Conservation (phyloP, 768 basidiomycete genomes). For the Leccinellum albellum region DNA sequence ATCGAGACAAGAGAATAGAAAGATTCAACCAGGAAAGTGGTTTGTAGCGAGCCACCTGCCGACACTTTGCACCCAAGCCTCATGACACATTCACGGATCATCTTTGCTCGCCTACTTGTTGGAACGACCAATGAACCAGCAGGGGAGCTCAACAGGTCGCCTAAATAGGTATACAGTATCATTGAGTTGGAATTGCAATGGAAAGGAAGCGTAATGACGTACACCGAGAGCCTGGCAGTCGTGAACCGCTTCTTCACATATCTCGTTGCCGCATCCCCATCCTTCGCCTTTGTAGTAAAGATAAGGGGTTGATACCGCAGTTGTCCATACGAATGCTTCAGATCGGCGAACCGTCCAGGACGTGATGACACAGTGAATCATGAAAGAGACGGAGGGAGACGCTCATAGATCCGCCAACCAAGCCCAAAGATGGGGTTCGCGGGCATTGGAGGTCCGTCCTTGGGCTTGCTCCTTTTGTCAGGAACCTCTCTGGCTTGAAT, state of each 20-base stretch:
- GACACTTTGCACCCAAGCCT: no score
- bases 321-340: conserved; percentile 21
- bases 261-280: conserved; percentile 19
- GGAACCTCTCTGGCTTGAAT: conserved; percentile 27
- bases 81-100: conserved; percentile 3
- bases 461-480: conserved; percentile 12
- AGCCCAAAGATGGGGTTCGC: conserved; percentile 25
- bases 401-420: conserved; percentile 24
- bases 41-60: background rate
- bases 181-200: background rate
- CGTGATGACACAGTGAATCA: background rate
- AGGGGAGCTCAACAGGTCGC: conserved; percentile 22
- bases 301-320: no score
- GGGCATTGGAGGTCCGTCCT: conserved; percentile 2
- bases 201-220: background rate
- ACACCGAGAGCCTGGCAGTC: conserved; percentile 21
- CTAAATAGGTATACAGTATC: conserved; percentile 1
- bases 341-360: conserved; percentile 23
- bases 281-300: conserved; percentile 22
- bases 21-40: background rate
- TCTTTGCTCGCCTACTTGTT: background rate
- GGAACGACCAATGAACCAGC: conserved; percentile 20
- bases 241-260: conserved; percentile 23
- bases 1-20: background rate
- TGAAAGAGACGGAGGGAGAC: no score